Evolutionary conservation across 2,329 filamentous ascomycete genomes (phyloP).

Genomic region (Colletotrichum euphorbiae): DNA sequence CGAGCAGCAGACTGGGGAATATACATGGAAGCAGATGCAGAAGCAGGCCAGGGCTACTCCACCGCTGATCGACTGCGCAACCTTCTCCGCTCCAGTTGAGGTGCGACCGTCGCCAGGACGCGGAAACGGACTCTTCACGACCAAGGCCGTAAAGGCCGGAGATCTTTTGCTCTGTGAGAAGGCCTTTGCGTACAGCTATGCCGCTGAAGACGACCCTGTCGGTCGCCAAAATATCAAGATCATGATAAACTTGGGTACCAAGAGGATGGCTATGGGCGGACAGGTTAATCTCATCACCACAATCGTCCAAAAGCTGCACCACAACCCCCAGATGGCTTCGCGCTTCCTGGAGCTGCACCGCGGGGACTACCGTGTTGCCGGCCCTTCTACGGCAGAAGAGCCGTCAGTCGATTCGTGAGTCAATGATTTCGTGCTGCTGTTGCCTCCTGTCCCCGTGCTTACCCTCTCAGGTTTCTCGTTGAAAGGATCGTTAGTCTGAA

Average conservation of each 20-base stretch:
- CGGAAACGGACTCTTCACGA: constrained; percentile 65
- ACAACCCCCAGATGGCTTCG: constrained; percentile 45
- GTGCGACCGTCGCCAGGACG: constrained; percentile 53
- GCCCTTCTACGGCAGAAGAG: constrained; percentile 48
- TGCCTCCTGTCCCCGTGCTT: not conserved
- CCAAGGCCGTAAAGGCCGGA: constrained; percentile 57
- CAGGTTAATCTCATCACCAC: constrained; percentile 55
- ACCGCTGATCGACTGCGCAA: constrained; percentile 60
- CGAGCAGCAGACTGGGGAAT: constrained; percentile 57
- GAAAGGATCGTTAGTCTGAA: constrained; percentile 57
- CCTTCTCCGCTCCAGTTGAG: constrained; percentile 55
- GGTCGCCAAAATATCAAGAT: constrained; percentile 42
- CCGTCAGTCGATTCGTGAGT: constrained; percentile 61
- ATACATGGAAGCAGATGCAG: constrained; percentile 53
- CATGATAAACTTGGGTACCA: constrained; percentile 52
- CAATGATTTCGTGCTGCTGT: too few species aligned
- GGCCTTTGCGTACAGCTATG: constrained; percentile 58
- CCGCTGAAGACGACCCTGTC: constrained; percentile 36
- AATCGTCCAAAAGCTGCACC: constrained; percentile 59
- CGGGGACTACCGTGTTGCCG: constrained; percentile 45
- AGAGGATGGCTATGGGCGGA: constrained; percentile 49
- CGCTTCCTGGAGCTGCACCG: constrained; percentile 15
- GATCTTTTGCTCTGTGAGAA: constrained; percentile 68
- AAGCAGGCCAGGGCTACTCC: constrained; percentile 49
- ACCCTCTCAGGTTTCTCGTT: constrained; percentile 56